Percentiles rank a stretch among this genome's conserved stretches.
phyloP scores from a whole-genome alignment of 192 early-diverging fungal genomes.

The Mortierella antarctica region DNA sequence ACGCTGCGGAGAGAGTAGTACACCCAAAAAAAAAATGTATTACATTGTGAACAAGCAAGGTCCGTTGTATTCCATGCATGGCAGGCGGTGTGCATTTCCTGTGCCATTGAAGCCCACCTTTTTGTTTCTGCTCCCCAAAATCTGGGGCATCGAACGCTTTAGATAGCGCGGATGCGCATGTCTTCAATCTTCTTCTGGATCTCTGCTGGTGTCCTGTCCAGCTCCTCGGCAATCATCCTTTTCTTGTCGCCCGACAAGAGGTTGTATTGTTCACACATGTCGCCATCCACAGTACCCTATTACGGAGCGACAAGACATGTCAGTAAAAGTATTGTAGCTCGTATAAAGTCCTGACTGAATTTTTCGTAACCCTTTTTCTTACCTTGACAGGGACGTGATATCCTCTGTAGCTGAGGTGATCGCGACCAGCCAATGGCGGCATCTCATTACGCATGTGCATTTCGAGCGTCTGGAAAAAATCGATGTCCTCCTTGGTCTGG shows the following conservation, averaged over 20 bases:
- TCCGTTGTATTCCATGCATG: too few relatives aligned
- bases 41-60: too few relatives aligned
- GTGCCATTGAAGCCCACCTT: too few relatives aligned
- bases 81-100: too few relatives aligned
- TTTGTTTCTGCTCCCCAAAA: too few relatives aligned
- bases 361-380: slow-evolving; percentile 14
- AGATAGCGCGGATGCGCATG: slow-evolving; percentile 68
- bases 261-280: slow-evolving; percentile 92
- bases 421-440: slow-evolving; percentile 84
- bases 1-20: too few relatives aligned
- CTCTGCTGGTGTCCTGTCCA: slow-evolving; percentile 87
- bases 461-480: slow-evolving; percentile 94
- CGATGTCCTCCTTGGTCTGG: slow-evolving; percentile 88
- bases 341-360: neutral
- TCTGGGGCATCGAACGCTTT: neutral
- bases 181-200: slow-evolving; percentile 96
- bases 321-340: neutral
- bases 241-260: slow-evolving; percentile 78
- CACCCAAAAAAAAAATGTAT: too few relatives aligned
- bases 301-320: neutral
- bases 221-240: slow-evolving; percentile 82
- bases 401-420: slow-evolving; percentile 89
- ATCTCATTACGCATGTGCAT: slow-evolving; percentile 83
- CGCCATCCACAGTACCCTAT: slow-evolving; percentile 80
- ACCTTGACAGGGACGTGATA: slow-evolving; percentile 81